Conservation (phyloP, 2,329 filamentous ascomycete genomes). For the Colletotrichum eleusines region DNA sequence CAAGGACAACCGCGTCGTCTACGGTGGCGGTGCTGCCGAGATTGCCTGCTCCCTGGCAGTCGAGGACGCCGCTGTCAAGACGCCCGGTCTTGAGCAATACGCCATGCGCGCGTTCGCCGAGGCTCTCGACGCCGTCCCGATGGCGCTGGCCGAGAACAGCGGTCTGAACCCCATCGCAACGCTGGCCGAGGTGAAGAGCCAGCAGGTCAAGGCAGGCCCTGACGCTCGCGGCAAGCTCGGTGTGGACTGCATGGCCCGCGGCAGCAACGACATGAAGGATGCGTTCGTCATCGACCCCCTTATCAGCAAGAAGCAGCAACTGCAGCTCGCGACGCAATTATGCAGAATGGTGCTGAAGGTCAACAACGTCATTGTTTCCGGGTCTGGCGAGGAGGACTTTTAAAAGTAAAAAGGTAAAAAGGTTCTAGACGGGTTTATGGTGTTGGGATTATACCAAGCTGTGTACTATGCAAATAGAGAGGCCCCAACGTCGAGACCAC, state of each 20-base stretch:
- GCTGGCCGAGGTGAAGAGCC: conserved; percentile 92
- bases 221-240: conserved; percentile 74
- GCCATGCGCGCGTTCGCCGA: conserved; percentile 98
- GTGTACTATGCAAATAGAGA: conserved; percentile 43
- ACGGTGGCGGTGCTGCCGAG: conserved; percentile 95
- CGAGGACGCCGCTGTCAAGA: conserved; percentile 94
- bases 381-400: conserved; percentile 88
- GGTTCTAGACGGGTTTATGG: conserved; percentile 40
- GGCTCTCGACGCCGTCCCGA: conserved; percentile 91
- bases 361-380: conserved; percentile 95
- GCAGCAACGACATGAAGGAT: conserved; percentile 97
- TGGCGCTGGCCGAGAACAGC: conserved; percentile 98
- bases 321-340: conserved; percentile 94
- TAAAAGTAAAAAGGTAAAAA: conserved; percentile 58
- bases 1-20: conserved; percentile 95
- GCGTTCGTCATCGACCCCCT: conserved; percentile 98
- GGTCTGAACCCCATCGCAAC: conserved; percentile 96
- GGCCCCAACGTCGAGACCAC: conserved; percentile 38
- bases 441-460: conserved; percentile 43
- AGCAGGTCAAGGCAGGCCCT: conserved; percentile 83
- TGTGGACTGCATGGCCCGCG: conserved; percentile 97
- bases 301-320: conserved; percentile 97
- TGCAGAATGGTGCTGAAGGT: conserved; percentile 98
- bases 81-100: conserved; percentile 97
- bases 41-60: conserved; percentile 97